phyloP scores from a whole-genome alignment of 2,329 filamentous ascomycete species.

The Alternaria hordeiaustralica region DNA sequence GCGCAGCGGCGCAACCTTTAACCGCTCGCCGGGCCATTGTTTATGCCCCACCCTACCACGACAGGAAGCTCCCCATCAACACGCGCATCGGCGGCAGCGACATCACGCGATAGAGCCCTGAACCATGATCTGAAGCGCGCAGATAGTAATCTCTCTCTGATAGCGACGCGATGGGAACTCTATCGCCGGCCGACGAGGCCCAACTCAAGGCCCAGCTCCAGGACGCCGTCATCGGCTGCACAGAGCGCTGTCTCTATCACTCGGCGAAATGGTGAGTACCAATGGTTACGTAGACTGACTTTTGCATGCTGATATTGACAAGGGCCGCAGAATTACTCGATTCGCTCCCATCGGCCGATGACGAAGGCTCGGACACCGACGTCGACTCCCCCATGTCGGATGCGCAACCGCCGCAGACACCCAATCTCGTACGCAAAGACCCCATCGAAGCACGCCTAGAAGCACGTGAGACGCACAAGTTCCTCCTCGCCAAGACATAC shows the following conservation, averaged over 20 bases:
- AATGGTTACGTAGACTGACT: not conserved
- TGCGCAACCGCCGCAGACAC: slow-evolving; percentile 53
- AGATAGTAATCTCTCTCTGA: not conserved
- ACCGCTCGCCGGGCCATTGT: slow-evolving; percentile 15
- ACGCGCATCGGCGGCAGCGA: slow-evolving; percentile 17
- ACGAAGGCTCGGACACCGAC: slow-evolving; percentile 64
- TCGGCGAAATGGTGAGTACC: slow-evolving; percentile 85
- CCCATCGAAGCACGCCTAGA: slow-evolving; percentile 78
- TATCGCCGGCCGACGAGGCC: slow-evolving; percentile 52
- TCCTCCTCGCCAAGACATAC: slow-evolving; percentile 88
- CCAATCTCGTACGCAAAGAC: slow-evolving; percentile 62
- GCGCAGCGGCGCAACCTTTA: slow-evolving; percentile 7
- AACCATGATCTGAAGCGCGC: not conserved
- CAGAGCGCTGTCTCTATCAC: slow-evolving; percentile 92
- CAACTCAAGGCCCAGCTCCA: slow-evolving; percentile 79
- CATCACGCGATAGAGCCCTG: slow-evolving; percentile 1
- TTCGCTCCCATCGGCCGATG: slow-evolving; percentile 70
- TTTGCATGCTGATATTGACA: slow-evolving; percentile 36
- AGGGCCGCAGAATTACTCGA: slow-evolving; percentile 95
- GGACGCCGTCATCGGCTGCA: slow-evolving; percentile 87
- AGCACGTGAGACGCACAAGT: slow-evolving; percentile 78
- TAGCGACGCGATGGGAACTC: slow-evolving; percentile 14
- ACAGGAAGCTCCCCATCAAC: slow-evolving; percentile 29
- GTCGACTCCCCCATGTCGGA: slow-evolving; percentile 66
- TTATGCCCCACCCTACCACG: slow-evolving; percentile 26